Evolutionary conservation across 108 stramenopile genomes (phyloP), one percentile per base, ranked within the genome.

Genomic region (Cyclotella cryptica): DNA sequence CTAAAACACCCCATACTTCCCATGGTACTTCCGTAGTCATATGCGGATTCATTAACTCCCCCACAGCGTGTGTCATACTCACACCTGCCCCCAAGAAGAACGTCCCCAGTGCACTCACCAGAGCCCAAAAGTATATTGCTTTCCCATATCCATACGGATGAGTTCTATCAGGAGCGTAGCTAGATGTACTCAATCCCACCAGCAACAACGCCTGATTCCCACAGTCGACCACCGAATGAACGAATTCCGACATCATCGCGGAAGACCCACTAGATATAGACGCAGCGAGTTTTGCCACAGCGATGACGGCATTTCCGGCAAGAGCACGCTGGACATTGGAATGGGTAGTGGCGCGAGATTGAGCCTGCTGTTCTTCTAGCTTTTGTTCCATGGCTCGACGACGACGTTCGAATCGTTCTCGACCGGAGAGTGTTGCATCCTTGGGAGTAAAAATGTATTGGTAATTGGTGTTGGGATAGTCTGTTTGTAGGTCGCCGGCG

Each of bases 111-210:
- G 98, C 98, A 14, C 90, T 92, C 10, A 93, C 83, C 49, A 92
- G 81, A 67, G 88, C 64, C 95, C 95, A 92, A 79, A 95, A 86
- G 84, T 92, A 94, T 47, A 91, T 84, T 2, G 80, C 76, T 64
- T 94, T 94, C 39, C 94, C 93, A 71, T 93, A 96, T 24, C 96
- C 98, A 74, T 98, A 98, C 28, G 96, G 98, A 85, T 98, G 98
- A 22, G 57, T 57, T 35, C 84, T 79, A 66, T 98, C 98, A 0
- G 97, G 96, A 12, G 79, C 85, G 46, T 87, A 86, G 9, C 76
- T 57, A 6, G 97, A 88, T 62, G 89, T 85, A 18, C 88, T 85
- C 10, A 98, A 75, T 1, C 98, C 98, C 40, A 96, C 75, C 3
- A 98, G 70, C 13, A 99, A 82, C 55, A 99, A 74, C 22, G 87